A percentile compares a stretch with the other conserved stretches of the same genome.
Conservation (phyloP, 2,329 filamentous ascomycete species). For the Arthrobotrys musiformis region DNA sequence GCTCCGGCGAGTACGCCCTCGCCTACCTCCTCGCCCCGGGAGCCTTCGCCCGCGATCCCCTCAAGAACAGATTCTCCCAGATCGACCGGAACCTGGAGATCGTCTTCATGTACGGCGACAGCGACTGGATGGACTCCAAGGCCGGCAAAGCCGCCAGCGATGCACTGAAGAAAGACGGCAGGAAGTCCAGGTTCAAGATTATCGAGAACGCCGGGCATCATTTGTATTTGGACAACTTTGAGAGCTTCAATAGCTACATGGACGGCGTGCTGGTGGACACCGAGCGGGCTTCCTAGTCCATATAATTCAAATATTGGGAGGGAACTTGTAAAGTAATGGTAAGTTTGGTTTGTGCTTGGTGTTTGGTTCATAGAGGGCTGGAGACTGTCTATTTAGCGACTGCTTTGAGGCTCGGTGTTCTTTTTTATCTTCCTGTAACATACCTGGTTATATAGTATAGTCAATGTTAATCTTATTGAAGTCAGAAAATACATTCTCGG, state of each 20-base stretch:
- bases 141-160: conserved; percentile 84
- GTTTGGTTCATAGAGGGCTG: conserved; percentile 8
- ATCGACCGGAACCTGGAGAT: conserved; percentile 80
- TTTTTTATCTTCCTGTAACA: conserved; percentile 5
- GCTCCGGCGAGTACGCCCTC: conserved; percentile 92
- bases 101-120: conserved; percentile 94
- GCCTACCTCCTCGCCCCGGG: conserved; percentile 93
- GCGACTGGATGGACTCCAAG: conserved; percentile 98
- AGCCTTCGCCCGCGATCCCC: conserved; percentile 85
- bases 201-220: conserved; percentile 78
- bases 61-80: conserved; percentile 86
- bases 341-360: not conserved
- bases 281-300: not conserved
- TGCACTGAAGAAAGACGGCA: conserved; percentile 80
- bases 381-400: conserved; percentile 14
- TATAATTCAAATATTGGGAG: conserved; percentile 1
- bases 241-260: conserved; percentile 76
- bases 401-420: conserved; percentile 1
- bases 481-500: not conserved
- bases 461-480: not conserved
- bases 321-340: not conserved
- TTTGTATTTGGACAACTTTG: conserved; percentile 75
- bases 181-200: conserved; percentile 82
- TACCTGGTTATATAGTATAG: not conserved
- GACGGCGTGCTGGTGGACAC: conserved; percentile 71